Evolutionary conservation across 2,329 filamentous ascomycete genomes (phyloP).

Genomic region (Fusarium cyanostomum): DNA sequence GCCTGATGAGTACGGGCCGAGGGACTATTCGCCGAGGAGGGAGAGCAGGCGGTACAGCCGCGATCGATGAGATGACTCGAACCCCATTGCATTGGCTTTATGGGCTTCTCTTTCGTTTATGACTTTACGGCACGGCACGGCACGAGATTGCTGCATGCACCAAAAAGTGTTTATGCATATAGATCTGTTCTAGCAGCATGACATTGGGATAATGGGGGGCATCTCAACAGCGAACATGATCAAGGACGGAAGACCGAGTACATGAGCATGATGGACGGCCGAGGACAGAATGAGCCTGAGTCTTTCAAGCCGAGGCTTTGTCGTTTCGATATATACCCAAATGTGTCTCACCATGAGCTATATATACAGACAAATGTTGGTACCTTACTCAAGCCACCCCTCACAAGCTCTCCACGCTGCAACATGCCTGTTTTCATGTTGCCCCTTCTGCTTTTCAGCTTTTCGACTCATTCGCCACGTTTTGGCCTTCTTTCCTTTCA

Average conservation of each 20-base stretch:
- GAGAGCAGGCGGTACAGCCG: conserved; percentile 37
- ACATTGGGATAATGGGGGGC: background rate
- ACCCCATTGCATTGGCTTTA: background rate
- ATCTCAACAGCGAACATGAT: background rate
- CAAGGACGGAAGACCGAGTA: background rate
- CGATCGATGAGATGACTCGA: conserved; percentile 12
- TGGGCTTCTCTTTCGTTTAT: conserved; percentile 6
- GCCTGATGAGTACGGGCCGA: conserved; percentile 21
- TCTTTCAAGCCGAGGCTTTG: conserved; percentile 13
- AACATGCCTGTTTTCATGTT: conserved; percentile 36
- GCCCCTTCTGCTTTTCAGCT: background rate
- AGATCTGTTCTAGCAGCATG: background rate
- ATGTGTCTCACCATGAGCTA: conserved; percentile 18
- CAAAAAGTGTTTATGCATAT: conserved; percentile 8
- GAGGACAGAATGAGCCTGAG: conserved; percentile 3
- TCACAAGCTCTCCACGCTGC: background rate
- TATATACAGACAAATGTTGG: conserved; percentile 20
- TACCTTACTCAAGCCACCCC: background rate
- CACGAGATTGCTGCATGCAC: too few relatives aligned
- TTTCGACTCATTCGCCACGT: background rate
- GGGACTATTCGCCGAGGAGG: conserved; percentile 36
- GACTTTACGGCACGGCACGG: conserved; percentile 23
- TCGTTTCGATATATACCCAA: conserved; percentile 25
- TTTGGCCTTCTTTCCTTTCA: conserved; percentile 3
- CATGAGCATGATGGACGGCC: background rate